These are phyloP conservation scores for Candida golubevii DNA, from an alignment of 805 yeast genomes.

Conservation along the genomic window DNA sequence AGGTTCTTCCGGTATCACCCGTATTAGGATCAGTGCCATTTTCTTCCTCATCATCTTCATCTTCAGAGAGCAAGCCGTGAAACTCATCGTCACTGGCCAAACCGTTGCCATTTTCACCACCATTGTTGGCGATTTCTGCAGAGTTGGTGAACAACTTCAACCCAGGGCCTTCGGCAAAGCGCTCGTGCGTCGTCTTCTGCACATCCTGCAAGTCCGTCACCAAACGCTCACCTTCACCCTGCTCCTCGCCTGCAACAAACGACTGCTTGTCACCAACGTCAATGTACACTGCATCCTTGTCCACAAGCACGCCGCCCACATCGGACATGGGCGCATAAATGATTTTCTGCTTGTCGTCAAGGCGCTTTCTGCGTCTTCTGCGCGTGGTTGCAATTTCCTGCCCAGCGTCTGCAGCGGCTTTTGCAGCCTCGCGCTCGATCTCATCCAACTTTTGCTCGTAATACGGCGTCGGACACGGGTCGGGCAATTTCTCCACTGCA, in stretches of 20 bases:
- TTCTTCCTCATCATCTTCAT: constrained; percentile 23
- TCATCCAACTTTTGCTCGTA: constrained; percentile 84
- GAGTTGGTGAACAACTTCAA: constrained; percentile 69
- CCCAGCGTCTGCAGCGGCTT: constrained; percentile 60
- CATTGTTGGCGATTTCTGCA: constrained; percentile 33
- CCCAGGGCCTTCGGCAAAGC: constrained; percentile 61
- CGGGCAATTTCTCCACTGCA: constrained; percentile 84
- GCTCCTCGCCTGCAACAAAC: constrained; percentile 61
- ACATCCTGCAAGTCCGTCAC: constrained; percentile 80
- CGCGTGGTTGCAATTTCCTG: constrained; percentile 49
- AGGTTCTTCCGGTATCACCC: constrained; percentile 56
- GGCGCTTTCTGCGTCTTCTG: constrained; percentile 69
- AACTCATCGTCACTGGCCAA: constrained; percentile 37
- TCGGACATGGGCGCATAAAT: constrained; percentile 99
- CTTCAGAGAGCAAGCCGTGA: constrained; percentile 26
- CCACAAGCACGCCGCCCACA: constrained; percentile 97
- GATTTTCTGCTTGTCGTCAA: constrained; percentile 90
- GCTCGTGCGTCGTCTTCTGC: constrained; percentile 53
- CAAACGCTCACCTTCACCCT: constrained; percentile 81
- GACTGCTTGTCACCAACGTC: constrained; percentile 61
- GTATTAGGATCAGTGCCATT: constrained; percentile 14
- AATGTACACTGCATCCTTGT: constrained; percentile 95
- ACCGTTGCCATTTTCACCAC: constrained; percentile 14
- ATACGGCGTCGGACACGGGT: constrained; percentile 98
- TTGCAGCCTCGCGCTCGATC: constrained; percentile 66